Evolutionary conservation across 2,329 filamentous ascomycete genomes (phyloP).

Genomic region (Talaromyces islandicus): DNA sequence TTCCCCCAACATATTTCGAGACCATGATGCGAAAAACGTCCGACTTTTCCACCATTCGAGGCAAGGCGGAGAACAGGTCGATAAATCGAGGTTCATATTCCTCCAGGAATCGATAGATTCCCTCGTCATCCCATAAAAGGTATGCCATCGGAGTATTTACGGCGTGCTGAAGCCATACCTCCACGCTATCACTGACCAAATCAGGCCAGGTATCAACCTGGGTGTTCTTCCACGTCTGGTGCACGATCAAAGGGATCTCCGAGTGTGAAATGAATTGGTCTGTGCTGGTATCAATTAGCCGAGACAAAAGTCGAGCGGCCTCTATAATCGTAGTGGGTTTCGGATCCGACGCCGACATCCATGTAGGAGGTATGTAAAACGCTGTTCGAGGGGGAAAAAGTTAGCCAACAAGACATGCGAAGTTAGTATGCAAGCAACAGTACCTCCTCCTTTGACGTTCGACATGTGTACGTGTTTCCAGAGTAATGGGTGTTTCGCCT

Average conservation of each 20-base stretch:
- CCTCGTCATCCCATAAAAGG: slow-evolving; percentile 29
- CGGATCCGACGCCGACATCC: slow-evolving; percentile 6
- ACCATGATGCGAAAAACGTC: slow-evolving; percentile 28
- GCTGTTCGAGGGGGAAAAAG: background rate
- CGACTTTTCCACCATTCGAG: slow-evolving; percentile 23
- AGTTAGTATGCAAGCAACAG: background rate
- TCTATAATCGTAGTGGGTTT: slow-evolving; percentile 19
- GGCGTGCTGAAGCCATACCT: slow-evolving; percentile 22
- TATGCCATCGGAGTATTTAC: slow-evolving; percentile 23
- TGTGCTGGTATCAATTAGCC: slow-evolving; percentile 11
- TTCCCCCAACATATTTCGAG: slow-evolving; percentile 20
- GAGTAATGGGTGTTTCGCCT: slow-evolving; percentile 5
- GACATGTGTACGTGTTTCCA: slow-evolving; percentile 10
- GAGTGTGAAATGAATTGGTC: slow-evolving; percentile 18
- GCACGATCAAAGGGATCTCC: slow-evolving; percentile 24
- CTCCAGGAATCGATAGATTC: slow-evolving; percentile 21
- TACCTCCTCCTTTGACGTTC: slow-evolving; percentile 11
- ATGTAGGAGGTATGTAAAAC: slow-evolving; percentile 12
- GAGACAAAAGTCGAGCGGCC: slow-evolving; percentile 20
- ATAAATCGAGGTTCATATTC: slow-evolving; percentile 20
- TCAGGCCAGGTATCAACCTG: slow-evolving; percentile 21
- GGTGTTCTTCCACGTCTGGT: slow-evolving; percentile 28
- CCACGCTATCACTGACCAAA: slow-evolving; percentile 18
- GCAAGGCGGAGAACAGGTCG: slow-evolving; percentile 16
- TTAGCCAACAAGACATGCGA: background rate